phyloP scores from a whole-genome alignment of 2,329 filamentous ascomycete genomes.

The Fusarium drepaniforme region DNA sequence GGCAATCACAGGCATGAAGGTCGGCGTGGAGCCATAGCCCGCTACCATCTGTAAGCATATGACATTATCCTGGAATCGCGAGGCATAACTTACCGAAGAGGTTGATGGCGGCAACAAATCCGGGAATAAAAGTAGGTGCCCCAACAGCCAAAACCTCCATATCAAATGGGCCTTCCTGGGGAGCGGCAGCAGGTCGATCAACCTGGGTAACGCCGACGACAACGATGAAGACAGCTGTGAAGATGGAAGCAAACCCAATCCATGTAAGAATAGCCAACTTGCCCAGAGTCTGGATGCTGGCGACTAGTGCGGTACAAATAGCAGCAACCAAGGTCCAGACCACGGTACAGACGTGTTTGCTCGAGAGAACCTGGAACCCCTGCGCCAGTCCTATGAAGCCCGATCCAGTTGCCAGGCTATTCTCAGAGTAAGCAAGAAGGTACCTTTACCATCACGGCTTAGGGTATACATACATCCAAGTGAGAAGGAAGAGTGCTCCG shows the following conservation, averaged over 20 bases:
- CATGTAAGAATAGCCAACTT: conserved; percentile 47
- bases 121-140: conserved; percentile 38
- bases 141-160: conserved; percentile 47
- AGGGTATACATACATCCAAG: conserved; percentile 35
- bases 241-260: conserved; percentile 44
- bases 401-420: conserved; percentile 36
- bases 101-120: conserved; percentile 40
- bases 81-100: conserved; percentile 36
- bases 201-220: conserved; percentile 45
- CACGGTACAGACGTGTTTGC: conserved; percentile 33
- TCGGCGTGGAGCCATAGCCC: conserved; percentile 36
- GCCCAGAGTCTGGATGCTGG: conserved; percentile 46
- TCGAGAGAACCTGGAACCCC: conserved; percentile 37
- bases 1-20: conserved; percentile 42
- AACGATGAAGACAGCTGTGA: conserved; percentile 45
- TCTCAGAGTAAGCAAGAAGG: not conserved
- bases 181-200: conserved; percentile 13
- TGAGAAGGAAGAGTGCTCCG: conserved; percentile 37
- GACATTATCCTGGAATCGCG: not conserved
- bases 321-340: conserved; percentile 42
- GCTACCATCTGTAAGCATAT: conserved; percentile 3
- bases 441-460: not conserved
- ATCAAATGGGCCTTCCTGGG: conserved; percentile 38
- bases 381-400: conserved; percentile 41
- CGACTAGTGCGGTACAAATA: conserved; percentile 41